A percentile compares a stretch with the other conserved stretches of the same genome.
Evolutionary conservation across 345 rosid species (phyloP).

Genomic region (Citrus maxima): DNA sequence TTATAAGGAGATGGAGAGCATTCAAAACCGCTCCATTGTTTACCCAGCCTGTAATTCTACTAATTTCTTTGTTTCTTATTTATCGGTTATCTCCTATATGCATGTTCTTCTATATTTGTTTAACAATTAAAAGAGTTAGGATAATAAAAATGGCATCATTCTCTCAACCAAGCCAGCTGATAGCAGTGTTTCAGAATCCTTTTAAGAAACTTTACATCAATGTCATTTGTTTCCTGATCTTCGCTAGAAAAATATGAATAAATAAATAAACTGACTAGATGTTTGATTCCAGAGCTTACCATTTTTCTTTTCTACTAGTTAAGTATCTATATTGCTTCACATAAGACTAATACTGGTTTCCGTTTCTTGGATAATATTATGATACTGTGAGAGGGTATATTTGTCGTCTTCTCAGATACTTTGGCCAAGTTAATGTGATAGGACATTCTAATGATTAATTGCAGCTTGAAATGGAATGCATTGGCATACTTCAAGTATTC

Average conservation of each 20-base stretch:
- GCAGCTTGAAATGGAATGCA: neutral
- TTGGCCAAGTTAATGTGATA: neutral
- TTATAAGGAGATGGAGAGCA: constrained; percentile 46
- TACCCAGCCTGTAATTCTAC: constrained; percentile 55
- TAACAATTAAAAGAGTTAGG: neutral
- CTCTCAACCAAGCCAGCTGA: neutral
- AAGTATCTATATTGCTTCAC: neutral
- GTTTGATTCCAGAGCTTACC: neutral
- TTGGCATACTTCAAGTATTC: neutral
- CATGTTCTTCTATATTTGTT: neutral
- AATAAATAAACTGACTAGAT: neutral
- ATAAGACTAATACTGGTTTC: neutral
- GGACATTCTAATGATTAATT: neutral
- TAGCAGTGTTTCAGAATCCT: neutral
- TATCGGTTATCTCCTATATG: neutral
- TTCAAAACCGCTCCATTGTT: constrained; percentile 40
- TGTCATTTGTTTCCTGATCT: neutral
- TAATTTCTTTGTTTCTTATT: neutral
- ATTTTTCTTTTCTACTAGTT: neutral
- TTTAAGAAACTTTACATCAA: neutral
- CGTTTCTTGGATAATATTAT: neutral
- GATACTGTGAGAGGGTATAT: neutral
- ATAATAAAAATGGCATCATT: neutral
- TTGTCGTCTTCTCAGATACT: neutral
- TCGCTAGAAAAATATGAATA: neutral